Base-by-base conservation (phyloP, 768 basidiomycete species). In the Naematelia aurantialba region DNA sequence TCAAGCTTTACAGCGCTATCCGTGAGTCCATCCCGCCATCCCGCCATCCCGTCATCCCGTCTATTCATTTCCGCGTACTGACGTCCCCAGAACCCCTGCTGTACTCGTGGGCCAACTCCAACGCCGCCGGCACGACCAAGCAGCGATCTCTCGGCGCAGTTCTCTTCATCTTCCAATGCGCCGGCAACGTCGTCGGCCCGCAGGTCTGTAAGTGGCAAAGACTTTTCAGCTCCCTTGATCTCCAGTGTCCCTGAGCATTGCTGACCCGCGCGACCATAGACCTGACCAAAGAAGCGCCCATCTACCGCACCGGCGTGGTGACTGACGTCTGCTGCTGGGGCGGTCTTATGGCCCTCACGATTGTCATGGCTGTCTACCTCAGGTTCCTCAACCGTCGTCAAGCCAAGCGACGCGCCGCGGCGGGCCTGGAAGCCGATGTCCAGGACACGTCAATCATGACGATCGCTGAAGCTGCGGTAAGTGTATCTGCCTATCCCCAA, bases 291-390 rank as follows among this genome's bases (percentile, higher is more conserved):
- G 63, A 65, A 52, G 63, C 63, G 17, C 63, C 63, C 3, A 50
- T 58, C 54, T 81, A 81, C 68, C 76, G 70, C 51, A 76, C 74
- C 14, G 81, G 81, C 5, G 73, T 81, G 4, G 69, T 76, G 27
- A 73, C 78, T 19, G 73, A 80, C 58, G 65, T 81, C 29, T 74
- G 77, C 14, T 80, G 79, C 53, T 81, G 80, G 79, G 72, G 62
- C 70, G 25, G 75, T 1, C 68, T 80, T 0, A 64, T 79, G 5
- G 63, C 75, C 5, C 44, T 80, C 3, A 77, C 78, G 22, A 62
- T 79, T 12, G 30, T 79, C 26, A 81, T 79, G 1, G 79, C 78
- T 1, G 69, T 67, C 0, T 80, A 77, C 59, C 77, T 82, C 25
- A 62, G 69, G 2, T 74, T 67, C 47, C 72, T 78, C 5, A 82